These are phyloP conservation scores for Mycena metata DNA, from an alignment of 768 basidiomycete species.

Conservation along the genomic window DNA sequence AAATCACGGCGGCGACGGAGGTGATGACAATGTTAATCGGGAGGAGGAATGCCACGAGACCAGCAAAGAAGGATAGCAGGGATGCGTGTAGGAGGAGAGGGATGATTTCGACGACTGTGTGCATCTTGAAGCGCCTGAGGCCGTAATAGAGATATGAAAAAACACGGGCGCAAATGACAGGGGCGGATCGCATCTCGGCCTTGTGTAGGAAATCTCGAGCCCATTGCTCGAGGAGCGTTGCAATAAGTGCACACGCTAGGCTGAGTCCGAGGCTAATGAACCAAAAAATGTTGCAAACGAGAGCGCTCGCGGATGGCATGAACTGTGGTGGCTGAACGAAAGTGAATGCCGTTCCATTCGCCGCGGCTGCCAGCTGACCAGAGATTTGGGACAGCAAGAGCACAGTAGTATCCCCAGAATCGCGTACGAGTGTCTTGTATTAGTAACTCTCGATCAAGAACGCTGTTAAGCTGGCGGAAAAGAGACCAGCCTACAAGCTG, in stretches of 20 bases:
- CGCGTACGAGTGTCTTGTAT: background rate
- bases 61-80: background rate
- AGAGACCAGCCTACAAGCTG: background rate
- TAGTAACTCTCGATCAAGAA: background rate
- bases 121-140: background rate
- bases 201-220: background rate
- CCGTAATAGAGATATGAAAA: background rate
- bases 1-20: background rate
- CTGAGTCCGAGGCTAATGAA: conserved; percentile 8
- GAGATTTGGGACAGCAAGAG: background rate
- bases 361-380: background rate
- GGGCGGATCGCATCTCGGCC: background rate
- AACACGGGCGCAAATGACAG: background rate
- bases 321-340: background rate
- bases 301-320: background rate
- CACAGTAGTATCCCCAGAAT: background rate
- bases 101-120: background rate
- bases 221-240: conserved; percentile 3
- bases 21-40: background rate
- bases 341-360: background rate
- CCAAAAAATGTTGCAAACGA: background rate
- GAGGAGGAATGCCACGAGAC: background rate
- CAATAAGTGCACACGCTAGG: background rate
- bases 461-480: background rate
- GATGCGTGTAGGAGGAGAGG: background rate